phyloP scores from a whole-genome alignment of 2,329 filamentous ascomycete genomes.

The Elsinoe ampelina region DNA sequence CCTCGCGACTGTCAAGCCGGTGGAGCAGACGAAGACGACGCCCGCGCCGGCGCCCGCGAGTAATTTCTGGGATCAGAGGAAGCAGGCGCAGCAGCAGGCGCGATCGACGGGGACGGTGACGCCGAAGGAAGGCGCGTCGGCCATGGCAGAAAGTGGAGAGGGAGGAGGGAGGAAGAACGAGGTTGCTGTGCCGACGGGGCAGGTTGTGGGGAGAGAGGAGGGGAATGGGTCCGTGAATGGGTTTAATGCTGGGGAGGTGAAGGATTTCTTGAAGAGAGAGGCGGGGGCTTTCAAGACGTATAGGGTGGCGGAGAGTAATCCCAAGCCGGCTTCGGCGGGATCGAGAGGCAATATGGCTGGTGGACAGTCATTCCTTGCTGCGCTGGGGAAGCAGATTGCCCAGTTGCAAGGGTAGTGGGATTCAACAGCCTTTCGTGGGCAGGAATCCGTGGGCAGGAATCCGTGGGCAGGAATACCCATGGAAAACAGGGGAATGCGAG shows the following conservation, averaged over 20 bases:
- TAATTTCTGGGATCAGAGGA: slow-evolving; percentile 9
- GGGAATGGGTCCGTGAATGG: background rate
- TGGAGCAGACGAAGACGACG: background rate
- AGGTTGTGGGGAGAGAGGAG: background rate
- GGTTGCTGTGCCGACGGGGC: background rate
- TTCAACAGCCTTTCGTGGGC: background rate
- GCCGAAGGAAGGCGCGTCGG: background rate
- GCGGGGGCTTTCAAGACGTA: background rate
- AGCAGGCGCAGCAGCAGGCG: slow-evolving; percentile 6
- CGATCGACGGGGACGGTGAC: background rate
- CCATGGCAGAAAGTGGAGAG: background rate
- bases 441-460: background rate
- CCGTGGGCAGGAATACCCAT: background rate
- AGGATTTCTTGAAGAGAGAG: slow-evolving; percentile 4
- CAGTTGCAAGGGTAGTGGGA: background rate
- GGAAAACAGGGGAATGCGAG: background rate
- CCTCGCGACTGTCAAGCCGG: slow-evolving; percentile 9
- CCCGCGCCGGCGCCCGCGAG: slow-evolving; percentile 4
- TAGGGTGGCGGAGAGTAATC: slow-evolving; percentile 2
- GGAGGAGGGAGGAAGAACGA: background rate
- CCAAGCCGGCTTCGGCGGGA: slow-evolving; percentile 1
- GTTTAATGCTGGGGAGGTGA: background rate
- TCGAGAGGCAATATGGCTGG: slow-evolving; percentile 8
- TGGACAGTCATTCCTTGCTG: slow-evolving; percentile 8
- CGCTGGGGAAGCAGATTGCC: slow-evolving; percentile 3